These are phyloP conservation scores for Zygotorulaspora sp. DNA, from an alignment of 805 yeast species.

Conservation along the genomic window DNA sequence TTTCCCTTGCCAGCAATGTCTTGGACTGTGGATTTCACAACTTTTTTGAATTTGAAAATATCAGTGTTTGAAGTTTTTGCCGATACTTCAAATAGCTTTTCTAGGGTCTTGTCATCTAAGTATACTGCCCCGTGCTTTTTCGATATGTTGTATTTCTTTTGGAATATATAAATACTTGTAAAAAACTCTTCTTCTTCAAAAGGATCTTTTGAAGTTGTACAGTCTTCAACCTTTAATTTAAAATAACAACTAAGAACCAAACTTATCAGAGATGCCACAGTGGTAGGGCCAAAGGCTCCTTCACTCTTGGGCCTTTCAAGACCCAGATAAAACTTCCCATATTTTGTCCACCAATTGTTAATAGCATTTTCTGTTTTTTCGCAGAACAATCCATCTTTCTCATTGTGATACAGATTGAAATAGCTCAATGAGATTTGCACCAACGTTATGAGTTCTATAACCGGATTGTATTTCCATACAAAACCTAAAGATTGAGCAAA, in stretches of 20 bases:
- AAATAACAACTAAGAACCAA: conserved; percentile 62
- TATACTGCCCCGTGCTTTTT: conserved; percentile 41
- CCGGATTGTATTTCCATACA: conserved; percentile 46
- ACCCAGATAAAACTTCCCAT: conserved; percentile 45
- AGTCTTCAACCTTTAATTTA: conserved; percentile 56
- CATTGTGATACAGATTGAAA: conserved; percentile 56
- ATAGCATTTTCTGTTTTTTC: conserved; percentile 70
- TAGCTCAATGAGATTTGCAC: conserved; percentile 75
- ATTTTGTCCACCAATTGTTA: conserved; percentile 72
- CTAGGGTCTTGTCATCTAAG: conserved; percentile 54
- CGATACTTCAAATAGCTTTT: conserved; percentile 44
- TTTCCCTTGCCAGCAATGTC: conserved; percentile 48
- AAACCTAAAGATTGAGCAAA: conserved; percentile 3
- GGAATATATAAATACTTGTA: conserved; percentile 68
- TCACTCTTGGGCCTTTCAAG: conserved; percentile 38
- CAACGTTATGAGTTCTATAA: conserved; percentile 64
- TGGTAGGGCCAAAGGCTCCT: conserved; percentile 56
- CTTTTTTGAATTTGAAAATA: conserved; percentile 53
- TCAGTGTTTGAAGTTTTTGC: conserved; percentile 43
- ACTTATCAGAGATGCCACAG: conserved; percentile 78
- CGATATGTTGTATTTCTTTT: conserved; percentile 54
- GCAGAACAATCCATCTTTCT: conserved; percentile 84
- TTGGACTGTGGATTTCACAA: conserved; percentile 68
- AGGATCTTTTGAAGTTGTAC: conserved; percentile 73
- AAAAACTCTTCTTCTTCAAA: conserved; percentile 69